A percentile compares a stretch with the other conserved stretches of the same genome.
phyloP scores from a whole-genome alignment of 2,329 filamentous ascomycete species.

The Lachnellula cervina region DNA sequence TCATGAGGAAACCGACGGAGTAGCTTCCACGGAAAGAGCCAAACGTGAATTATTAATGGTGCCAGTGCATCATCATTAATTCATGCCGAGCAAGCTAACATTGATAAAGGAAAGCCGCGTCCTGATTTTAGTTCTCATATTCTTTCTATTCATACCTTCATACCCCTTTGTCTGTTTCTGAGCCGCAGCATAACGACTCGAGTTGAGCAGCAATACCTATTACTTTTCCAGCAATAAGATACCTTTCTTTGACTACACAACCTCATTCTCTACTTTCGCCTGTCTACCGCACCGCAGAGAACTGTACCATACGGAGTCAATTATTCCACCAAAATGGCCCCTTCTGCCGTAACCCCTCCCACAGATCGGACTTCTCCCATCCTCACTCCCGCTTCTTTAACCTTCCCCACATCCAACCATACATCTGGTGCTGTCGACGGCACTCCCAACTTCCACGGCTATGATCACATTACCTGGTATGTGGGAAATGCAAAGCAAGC shows the following conservation, averaged over 20 bases:
- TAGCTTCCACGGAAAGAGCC: not conserved
- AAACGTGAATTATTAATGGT: not conserved
- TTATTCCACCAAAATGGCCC: constrained; percentile 17
- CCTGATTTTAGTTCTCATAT: not conserved
- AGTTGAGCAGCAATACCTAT: not conserved
- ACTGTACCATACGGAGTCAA: not conserved
- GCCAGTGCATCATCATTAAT: not conserved
- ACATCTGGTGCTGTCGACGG: constrained; percentile 51
- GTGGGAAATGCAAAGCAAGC: constrained; percentile 97
- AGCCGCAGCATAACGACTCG: not conserved
- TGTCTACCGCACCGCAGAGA: not conserved
- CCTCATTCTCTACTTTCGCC: not conserved
- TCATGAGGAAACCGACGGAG: not conserved
- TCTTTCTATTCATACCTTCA: not conserved
- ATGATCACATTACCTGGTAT: constrained; percentile 93
- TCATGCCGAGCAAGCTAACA: not conserved
- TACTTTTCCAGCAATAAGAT: too few species aligned
- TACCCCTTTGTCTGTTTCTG: too few species aligned
- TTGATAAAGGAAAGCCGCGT: not conserved
- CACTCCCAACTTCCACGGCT: constrained; percentile 65
- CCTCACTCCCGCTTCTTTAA: constrained; percentile 28
- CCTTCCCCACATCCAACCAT: constrained; percentile 38
- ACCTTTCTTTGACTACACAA: not conserved
- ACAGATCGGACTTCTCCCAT: constrained; percentile 4
- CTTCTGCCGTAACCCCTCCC: constrained; percentile 19